A percentile compares a stretch with the other conserved stretches of the same genome.
phyloP scores from a whole-genome alignment of 2,329 filamentous ascomycete genomes.

The Chlorencoelia australis region DNA sequence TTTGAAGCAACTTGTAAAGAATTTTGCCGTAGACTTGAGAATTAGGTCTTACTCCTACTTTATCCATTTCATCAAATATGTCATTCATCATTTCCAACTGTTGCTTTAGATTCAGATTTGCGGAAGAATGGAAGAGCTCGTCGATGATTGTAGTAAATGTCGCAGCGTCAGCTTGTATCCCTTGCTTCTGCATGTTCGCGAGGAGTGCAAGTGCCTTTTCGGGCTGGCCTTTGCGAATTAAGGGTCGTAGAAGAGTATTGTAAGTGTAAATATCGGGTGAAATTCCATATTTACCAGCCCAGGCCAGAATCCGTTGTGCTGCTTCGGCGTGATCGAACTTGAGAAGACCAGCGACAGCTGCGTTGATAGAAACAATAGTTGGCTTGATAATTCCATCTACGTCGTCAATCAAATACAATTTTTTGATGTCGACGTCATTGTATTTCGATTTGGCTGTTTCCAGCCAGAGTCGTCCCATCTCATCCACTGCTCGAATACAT shows the following conservation, averaged over 20 bases:
- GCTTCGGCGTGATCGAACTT: slow-evolving; percentile 35
- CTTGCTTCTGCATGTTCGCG: slow-evolving; percentile 44
- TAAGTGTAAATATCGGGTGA: slow-evolving; percentile 41
- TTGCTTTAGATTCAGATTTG: slow-evolving; percentile 33
- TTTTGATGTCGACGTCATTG: slow-evolving; percentile 11
- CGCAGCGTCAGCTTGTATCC: slow-evolving; percentile 49
- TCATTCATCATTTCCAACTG: slow-evolving; percentile 41
- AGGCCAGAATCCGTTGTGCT: slow-evolving; percentile 43
- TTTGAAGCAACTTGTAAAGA: slow-evolving; percentile 49
- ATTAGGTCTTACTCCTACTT: slow-evolving; percentile 48
- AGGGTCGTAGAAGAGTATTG: slow-evolving; percentile 57
- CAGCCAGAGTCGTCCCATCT: slow-evolving; percentile 55
- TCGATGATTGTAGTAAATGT: slow-evolving; percentile 69
- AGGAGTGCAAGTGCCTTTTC: slow-evolving; percentile 44
- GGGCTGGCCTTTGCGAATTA: slow-evolving; percentile 40
- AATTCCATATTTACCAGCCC: slow-evolving; percentile 34
- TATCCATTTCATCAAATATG: slow-evolving; percentile 48
- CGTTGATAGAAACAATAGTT: slow-evolving; percentile 56
- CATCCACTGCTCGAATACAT: slow-evolving; percentile 53
- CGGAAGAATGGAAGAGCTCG: slow-evolving; percentile 38
- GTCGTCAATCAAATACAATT: slow-evolving; percentile 23
- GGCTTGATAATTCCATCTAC: slow-evolving; percentile 42
- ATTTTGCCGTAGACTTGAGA: slow-evolving; percentile 58
- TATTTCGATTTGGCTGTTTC: slow-evolving; percentile 14
- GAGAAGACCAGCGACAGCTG: slow-evolving; percentile 55